A percentile compares a stretch with the other conserved stretches of the same genome.
Conservation (phyloP, 768 basidiomycete genomes). For the Boletales sp. region DNA sequence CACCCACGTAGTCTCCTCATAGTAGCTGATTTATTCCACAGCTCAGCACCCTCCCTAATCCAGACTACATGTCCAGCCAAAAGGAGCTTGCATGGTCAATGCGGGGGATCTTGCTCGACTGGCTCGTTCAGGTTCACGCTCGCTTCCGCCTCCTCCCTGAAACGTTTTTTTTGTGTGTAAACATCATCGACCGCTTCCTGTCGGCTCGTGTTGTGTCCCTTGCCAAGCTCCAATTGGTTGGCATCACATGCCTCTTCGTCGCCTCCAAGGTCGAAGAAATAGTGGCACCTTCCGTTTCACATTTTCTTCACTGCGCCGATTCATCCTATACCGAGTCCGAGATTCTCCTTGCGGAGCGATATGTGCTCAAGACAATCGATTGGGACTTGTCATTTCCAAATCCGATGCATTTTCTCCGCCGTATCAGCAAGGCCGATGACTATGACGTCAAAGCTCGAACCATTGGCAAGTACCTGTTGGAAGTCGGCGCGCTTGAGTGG, state of each 20-base stretch:
- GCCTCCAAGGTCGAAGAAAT: constrained; percentile 94
- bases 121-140: constrained; percentile 88
- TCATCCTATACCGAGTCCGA: constrained; percentile 73
- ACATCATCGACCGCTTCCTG: constrained; percentile 80
- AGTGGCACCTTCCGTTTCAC: constrained; percentile 76
- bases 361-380: constrained; percentile 79
- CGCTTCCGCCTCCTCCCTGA: constrained; percentile 86
- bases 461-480: constrained; percentile 86
- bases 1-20: neutral
- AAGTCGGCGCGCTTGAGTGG: constrained; percentile 81
- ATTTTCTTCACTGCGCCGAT: constrained; percentile 79
- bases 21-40: constrained; percentile 27
- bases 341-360: constrained; percentile 85
- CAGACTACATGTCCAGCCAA: constrained; percentile 83
- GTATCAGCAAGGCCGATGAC: constrained; percentile 90
- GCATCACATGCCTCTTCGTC: constrained; percentile 82
- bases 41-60: constrained; percentile 76
- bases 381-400: constrained; percentile 88
- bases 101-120: constrained; percentile 87
- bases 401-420: constrained; percentile 83
- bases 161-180: constrained; percentile 85
- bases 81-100: constrained; percentile 85
- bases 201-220: constrained; percentile 71
- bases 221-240: constrained; percentile 87
- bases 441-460: constrained; percentile 85